phyloP scores from a whole-genome alignment of 2,329 filamentous ascomycete genomes.

The Venturia carpophila region DNA sequence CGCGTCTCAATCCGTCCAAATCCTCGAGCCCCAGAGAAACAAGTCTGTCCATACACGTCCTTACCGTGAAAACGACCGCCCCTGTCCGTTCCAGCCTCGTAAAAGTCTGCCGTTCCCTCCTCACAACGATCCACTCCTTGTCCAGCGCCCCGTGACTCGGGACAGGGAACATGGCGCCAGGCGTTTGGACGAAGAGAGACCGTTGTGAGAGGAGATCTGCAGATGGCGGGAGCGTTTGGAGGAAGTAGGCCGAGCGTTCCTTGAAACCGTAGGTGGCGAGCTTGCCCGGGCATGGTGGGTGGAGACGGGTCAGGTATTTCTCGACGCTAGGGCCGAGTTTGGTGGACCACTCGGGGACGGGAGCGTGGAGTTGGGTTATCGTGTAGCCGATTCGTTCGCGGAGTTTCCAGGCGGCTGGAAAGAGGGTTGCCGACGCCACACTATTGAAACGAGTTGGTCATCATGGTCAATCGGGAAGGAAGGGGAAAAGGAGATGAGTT shows the following conservation, averaged over 20 bases:
- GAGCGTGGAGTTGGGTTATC: slow-evolving; percentile 40
- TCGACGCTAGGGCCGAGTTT: slow-evolving; percentile 37
- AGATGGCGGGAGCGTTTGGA: neutral
- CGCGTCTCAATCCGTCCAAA: neutral
- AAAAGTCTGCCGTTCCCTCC: slow-evolving; percentile 6
- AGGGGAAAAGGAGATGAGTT: slow-evolving; percentile 42
- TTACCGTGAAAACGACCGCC: neutral
- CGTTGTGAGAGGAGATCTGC: neutral
- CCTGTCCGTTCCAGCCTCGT: neutral
- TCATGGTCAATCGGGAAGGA: slow-evolving; percentile 43
- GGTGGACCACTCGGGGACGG: slow-evolving; percentile 44
- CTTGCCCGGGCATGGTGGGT: neutral
- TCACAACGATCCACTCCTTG: neutral
- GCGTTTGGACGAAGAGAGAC: neutral
- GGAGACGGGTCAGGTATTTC: slow-evolving; percentile 3
- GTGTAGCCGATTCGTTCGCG: slow-evolving; percentile 42
- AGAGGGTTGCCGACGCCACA: slow-evolving; percentile 46
- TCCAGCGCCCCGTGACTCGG: neutral
- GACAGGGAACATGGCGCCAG: neutral
- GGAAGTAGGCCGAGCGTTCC: slow-evolving; percentile 9
- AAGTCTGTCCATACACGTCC: neutral
- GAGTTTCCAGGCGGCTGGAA: slow-evolving; percentile 47
- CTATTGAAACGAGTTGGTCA: slow-evolving; percentile 38
- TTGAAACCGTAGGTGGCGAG: neutral
- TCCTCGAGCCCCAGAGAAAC: neutral